Base-by-base conservation (phyloP, 192 early-diverging fungal genomes). In the Diversispora epigaea region DNA sequence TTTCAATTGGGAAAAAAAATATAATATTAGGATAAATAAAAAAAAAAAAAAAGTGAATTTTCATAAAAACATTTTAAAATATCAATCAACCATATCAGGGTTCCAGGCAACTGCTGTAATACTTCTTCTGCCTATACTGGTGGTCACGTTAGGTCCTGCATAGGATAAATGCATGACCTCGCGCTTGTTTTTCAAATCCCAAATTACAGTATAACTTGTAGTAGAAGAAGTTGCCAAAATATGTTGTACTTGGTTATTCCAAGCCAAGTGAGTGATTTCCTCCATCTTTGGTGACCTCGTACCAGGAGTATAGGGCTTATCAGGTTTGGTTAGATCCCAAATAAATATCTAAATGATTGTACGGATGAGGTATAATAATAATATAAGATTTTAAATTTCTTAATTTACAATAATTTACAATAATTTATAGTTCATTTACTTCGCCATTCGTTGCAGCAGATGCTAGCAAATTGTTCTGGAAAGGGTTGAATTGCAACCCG, bases 161-260 rank as follows among this genome's bases (percentile, higher is more conserved):
- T 86, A 86, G 73, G 81, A 82, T 55, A 99, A 86, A 45, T 87
- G 83, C 57, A 96, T 91, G 40, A 96, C 87, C 76, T 99, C 95
- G 52, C 92, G 89, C 56, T 91, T 85, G 57, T 91, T 89, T 57
- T 92, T 86, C 72, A 99, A 84, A 87, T 99, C 97, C 96, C 96
- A 99, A 9, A 99, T 90, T 40, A 96, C 96, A 21, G 95, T 94
- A 74, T 93, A 86, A 54, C 97, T 96, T 65, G 95, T 95, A 68
- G 91, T 93, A 52, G 90, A 92, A 9, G 93, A 93, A 6, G 93
- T 93, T 10, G 94, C 97, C 71, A 99, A 84, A 77, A 99, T 99
- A 72, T 97, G 93, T 67, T 91, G 86, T 44, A 94, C 93, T 73
- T 95, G 90, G 69, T 90, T 88, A 81, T 99, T 99, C 96, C 96